Base-by-base conservation (phyloP, 139 green algal genomes). In the Nannochloris sp. region DNA sequence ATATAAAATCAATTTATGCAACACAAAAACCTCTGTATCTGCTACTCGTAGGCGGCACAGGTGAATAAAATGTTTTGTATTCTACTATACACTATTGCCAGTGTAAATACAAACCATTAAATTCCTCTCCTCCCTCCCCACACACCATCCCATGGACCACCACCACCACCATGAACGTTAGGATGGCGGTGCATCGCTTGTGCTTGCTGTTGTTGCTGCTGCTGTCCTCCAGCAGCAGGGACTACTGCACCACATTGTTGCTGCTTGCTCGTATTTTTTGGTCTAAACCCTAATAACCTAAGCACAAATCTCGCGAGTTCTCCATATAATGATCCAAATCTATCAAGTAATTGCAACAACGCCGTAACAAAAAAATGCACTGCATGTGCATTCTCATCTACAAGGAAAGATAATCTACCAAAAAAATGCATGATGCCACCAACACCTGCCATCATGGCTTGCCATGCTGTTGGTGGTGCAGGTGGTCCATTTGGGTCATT, bases 351-450 rank as follows among this genome's bases (percentile, higher is more conserved):
- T 81, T 96, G 86, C 56, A 99, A 79, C 59, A 99, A 67, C 2
- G 91, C 90, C 0, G 77, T 87, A 31, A 99, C 92, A 78, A 99
- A 98, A 73, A 99, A 98, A 77, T 99, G 92, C 15, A 99, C 75
- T 4, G 94, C 94, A 60, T 97, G 90, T 30, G 93, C 88, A 68
- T 98, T 99, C 64, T 99, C 92, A 72, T 98, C 93, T 34, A 99
- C 92, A 19, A 98, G 73, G 67, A 96, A 96, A 5, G 91, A 94
- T 12, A 99, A 77, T 3, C 91, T 83, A 0, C 94, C 94, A 66
- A 98, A 97, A 39, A 96, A 92, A 54, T 84, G 73, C 76, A 99
- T 88, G 3, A 97, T 73, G 19, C 80, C 81, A 57, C 64, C 39
- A 34, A 77, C 36, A 25, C 54, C 70, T 27, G 55, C 58, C 44